Percentiles rank a stretch among this genome's conserved stretches.
phyloP scores from a whole-genome alignment of 2,329 filamentous ascomycete species.

The Lasiodiplodia theobromae region DNA sequence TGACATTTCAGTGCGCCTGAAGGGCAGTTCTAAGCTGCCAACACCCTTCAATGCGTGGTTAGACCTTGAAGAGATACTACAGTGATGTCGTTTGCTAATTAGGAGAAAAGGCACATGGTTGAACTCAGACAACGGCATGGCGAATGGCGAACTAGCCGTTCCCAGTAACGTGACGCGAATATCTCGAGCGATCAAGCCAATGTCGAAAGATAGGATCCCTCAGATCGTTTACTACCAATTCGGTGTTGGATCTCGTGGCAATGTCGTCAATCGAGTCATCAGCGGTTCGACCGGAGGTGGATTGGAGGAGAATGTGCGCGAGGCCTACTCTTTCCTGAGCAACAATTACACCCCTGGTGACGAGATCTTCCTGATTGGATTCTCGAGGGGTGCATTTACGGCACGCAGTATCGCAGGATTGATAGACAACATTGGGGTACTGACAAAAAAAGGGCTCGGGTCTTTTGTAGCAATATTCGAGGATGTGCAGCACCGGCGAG shows the following conservation, averaged over 20 bases:
- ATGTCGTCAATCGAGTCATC: constrained; percentile 31
- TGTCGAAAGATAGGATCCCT: constrained; percentile 39
- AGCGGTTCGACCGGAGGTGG: constrained; percentile 37
- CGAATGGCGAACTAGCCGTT: constrained; percentile 46
- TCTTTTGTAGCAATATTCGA: constrained; percentile 34
- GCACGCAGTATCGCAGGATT: constrained; percentile 37
- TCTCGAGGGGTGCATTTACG: constrained; percentile 66
- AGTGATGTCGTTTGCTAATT: background rate
- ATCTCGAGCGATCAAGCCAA: constrained; percentile 44
- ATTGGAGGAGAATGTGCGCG: constrained; percentile 59
- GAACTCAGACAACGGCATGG: constrained; percentile 55
- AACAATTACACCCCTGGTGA: constrained; percentile 67
- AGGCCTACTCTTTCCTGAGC: constrained; percentile 68
- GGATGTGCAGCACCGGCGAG: constrained; percentile 44
- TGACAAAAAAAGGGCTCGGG: constrained; percentile 33
- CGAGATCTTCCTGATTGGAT: constrained; percentile 60
- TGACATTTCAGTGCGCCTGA: background rate
- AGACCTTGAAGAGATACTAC: background rate
- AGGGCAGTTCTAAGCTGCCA: background rate
- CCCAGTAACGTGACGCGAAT: constrained; percentile 53
- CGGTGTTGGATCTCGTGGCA: constrained; percentile 45
- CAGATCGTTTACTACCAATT: constrained; percentile 53
- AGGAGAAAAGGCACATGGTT: constrained; percentile 52
- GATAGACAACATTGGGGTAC: constrained; percentile 35
- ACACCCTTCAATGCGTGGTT: background rate